These are phyloP conservation scores for Monosporascus sp. DNA, from an alignment of 2,329 filamentous ascomycete genomes.

Conservation along the genomic window DNA sequence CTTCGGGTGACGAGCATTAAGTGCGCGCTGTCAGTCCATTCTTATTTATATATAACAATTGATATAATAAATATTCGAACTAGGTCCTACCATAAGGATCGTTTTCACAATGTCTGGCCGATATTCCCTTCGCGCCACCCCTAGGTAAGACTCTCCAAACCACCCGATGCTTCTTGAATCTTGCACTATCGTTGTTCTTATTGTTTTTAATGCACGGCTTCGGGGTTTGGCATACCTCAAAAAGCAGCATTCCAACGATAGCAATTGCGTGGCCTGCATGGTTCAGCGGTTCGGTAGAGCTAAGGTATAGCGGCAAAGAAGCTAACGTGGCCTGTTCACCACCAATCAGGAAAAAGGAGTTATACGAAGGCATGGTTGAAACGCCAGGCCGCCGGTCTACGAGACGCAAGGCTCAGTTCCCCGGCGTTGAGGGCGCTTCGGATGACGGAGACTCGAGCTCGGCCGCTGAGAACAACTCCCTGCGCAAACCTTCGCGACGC, in stretches of 20 bases:
- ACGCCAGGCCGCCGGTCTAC: conserved; percentile 44
- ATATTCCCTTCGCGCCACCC: conserved; percentile 22
- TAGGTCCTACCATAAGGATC: background rate
- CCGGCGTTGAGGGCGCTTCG: conserved; percentile 36
- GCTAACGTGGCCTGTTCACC: background rate
- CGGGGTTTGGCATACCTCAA: background rate
- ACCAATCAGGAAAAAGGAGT: conserved; percentile 52
- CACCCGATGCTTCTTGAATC: background rate
- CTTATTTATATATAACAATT: too few relatives aligned
- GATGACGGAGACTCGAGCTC: conserved; percentile 45
- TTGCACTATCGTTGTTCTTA: background rate
- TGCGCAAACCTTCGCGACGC: conserved; percentile 33
- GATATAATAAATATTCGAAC: too few relatives aligned
- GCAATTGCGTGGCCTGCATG: too few relatives aligned
- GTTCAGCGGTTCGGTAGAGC: background rate
- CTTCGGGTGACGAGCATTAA: too few relatives aligned
- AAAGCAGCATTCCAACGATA: too few relatives aligned
- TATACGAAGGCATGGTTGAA: conserved; percentile 57
- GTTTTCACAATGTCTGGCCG: conserved; percentile 16
- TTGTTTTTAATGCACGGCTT: background rate
- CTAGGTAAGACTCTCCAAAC: conserved; percentile 14
- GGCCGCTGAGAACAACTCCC: conserved; percentile 36
- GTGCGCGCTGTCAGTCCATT: too few relatives aligned
- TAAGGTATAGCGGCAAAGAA: background rate
- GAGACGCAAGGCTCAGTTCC: conserved; percentile 45